Base-by-base conservation (phyloP, 306 rosid genomes). In the Prunus salicina region DNA sequence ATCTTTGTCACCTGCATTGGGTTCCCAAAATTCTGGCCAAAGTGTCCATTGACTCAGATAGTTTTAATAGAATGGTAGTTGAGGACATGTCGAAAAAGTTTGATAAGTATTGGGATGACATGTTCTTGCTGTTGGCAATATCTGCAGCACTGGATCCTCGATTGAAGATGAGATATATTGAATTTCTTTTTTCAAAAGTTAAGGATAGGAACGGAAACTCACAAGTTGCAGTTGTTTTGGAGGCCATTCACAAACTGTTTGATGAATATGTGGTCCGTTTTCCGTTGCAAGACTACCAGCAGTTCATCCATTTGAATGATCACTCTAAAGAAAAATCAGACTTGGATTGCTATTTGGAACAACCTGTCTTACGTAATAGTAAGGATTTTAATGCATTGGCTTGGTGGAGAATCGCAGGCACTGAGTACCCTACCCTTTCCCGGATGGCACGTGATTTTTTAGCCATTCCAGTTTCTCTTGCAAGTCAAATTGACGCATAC, bases 111-210 rank as follows among this genome's bases (percentile, higher is more conserved):
- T 70, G 70, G 76, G 52, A 70, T 6, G 69, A 69, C 53, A 78
- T 49, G 55, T 78, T 78, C 76, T n/a, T 70, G 71, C 9, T 61
- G 38, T 49, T 70, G 76, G 71, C 81, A n/a, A 78, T 70, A 11
- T 51, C 76, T 49, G 47, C 64, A n/a, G 81, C 46, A 58, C 46
- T 78, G 70, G 76, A 78, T 64, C 81, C 76, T 69, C 76, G 55
- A 53, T 62, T 60, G 50, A 69, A 69, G 58, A 24, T 78, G 63
- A 30, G 49, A 4, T 78, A 30, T 27, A 20, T 78, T 12, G 81
- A 78, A 27, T 78, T 69, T 24, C 10, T 72, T 20, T 61, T 41
- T 15, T 12, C 27, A 20, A 20, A 58, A 69, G 14, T 68, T 14
- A 10, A 64, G 28, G 56, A 61, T 69, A 19, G 7, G 28, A 47